Base-by-base conservation (phyloP, 352 stramenopile species). In the Phytophthora pinifolia region DNA sequence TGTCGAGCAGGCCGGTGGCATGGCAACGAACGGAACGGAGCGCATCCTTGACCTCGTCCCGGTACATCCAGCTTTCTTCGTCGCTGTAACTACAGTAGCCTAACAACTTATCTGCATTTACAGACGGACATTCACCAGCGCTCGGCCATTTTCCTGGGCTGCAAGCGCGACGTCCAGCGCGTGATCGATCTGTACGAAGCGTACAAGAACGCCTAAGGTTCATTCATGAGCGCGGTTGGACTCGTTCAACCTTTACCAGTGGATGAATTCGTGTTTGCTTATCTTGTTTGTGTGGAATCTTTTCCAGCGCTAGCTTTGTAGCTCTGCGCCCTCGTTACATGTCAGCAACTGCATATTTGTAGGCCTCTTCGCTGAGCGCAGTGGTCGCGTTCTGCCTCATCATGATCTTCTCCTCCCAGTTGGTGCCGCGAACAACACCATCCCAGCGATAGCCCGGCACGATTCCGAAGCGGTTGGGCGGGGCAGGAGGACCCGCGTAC, bases 361-460 rank as follows among this genome's bases (percentile, higher is more conserved):
- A 94, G 27, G 81, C 76, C 46, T 94, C 82, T 53, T 90, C 82
- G 43, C 65, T 85, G 1, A 65, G 49, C 4, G 84, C 84, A 30
- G 72, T 59, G 30, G 76, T 73, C 1, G 70, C 70, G 57, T 92
- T 94, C 54, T 83, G 67, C n/a, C 74, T 73, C 53, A 89, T 76
- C 65, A 98, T 74, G 0, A 98, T 70, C 65, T 93, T 96, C 48
- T 97, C 88, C 56, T 99, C 97, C 81, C 97, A 99, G 20, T 89
- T 94, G 51, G 97, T 99, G 25, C 96, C 90, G 13, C 96, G 83
- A 60, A 99, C 96, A 41, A 98, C 86, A 27, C 96, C 97, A 70
- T 99, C 96, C 97, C 97, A 99, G n/a, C 96, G 86, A 74, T 99
- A 99, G 17, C 97, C 97, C 20, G 97, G 96, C 22, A 65, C 49